phyloP scores from a whole-genome alignment of 2,329 filamentous ascomycete genomes.

The Diplodia seriata region DNA sequence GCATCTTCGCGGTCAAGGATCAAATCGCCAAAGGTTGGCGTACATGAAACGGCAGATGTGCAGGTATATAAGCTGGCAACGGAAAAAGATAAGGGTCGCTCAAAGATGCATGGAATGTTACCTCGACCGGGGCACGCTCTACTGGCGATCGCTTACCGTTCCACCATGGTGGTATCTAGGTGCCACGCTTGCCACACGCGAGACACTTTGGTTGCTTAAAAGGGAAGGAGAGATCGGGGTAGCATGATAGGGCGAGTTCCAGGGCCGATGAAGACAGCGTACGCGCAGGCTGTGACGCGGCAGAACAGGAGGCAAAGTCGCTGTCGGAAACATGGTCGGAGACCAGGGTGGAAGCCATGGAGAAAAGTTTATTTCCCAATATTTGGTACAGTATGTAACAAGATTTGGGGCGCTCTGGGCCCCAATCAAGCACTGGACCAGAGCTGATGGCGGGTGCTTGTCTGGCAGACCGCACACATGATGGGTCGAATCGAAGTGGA shows the following conservation, averaged over 20 bases:
- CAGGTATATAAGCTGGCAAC: not conserved
- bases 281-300: constrained; percentile 4
- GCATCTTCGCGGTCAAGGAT: constrained; percentile 1
- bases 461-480: not conserved
- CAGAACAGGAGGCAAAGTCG: not conserved
- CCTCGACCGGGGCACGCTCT: constrained; percentile 12
- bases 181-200: not conserved
- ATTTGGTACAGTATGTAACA: not conserved
- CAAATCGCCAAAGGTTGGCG: not conserved
- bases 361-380: not conserved
- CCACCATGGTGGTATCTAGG: not conserved
- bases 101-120: constrained; percentile 9
- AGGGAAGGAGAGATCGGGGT: constrained; percentile 13
- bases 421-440: not conserved
- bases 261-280: not conserved
- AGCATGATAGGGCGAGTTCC: not conserved
- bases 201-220: not conserved
- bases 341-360: too few species aligned
- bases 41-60: not conserved
- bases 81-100: not conserved
- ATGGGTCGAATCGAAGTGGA: not conserved
- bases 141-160: not conserved
- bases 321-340: not conserved
- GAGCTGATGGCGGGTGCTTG: constrained; percentile 4
- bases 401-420: not conserved